Evolutionary conservation across 495 filamentous ascomycete genomes (phyloP).

Genomic region (Neurospora cerealis): DNA sequence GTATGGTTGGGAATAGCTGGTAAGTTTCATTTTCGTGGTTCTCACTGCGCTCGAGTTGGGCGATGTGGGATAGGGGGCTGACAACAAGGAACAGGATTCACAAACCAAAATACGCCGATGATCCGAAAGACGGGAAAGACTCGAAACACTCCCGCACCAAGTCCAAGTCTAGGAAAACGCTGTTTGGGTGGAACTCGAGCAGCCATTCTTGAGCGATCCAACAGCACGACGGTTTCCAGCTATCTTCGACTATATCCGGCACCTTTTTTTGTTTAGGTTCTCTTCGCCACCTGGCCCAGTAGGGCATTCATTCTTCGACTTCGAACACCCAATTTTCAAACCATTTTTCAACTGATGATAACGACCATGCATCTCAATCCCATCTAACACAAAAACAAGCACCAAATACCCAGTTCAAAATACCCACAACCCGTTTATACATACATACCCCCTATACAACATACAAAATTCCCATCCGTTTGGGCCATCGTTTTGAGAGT

Average conservation of each 20-base stretch:
- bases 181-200: conserved; percentile 29
- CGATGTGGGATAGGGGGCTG: background rate
- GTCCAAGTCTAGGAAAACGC: conserved; percentile 32
- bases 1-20: conserved; percentile 97
- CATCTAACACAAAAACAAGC: background rate
- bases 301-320: background rate
- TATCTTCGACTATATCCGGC: background rate
- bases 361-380: background rate
- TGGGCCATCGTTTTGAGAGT: background rate
- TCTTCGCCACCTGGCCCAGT: background rate
- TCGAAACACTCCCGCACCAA: conserved; percentile 32
- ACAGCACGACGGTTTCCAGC: background rate
- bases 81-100: conserved; percentile 58
- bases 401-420: background rate
- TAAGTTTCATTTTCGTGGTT: conserved; percentile 32
- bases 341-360: background rate
- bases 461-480: background rate
- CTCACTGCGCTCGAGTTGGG: background rate
- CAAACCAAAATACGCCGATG: conserved; percentile 80
- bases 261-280: background rate
- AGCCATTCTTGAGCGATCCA: background rate
- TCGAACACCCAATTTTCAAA: background rate
- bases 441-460: background rate
- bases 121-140: conserved; percentile 24
- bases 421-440: background rate